Base-by-base conservation (phyloP, 2,329 filamentous ascomycete genomes). In the Epichloe bromicola region DNA sequence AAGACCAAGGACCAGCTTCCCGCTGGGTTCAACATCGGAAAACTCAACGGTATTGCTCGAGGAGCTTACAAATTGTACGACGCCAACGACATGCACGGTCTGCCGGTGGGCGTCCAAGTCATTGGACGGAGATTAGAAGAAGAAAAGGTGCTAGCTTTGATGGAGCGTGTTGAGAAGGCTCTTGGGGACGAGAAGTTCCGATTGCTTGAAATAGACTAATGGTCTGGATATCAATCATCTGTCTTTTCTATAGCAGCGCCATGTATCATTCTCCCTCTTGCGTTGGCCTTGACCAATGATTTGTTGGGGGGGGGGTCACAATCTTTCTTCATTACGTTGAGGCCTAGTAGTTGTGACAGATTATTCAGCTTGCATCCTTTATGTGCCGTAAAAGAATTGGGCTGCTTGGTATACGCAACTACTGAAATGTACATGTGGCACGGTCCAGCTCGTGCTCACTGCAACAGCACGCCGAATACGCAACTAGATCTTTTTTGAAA, bases 21-120 rank as follows among this genome's bases (percentile, higher is more conserved):
- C 0, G 58, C 69, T 0, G 68, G 67, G 1, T 86, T 83, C 65
- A 76, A 76, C 34, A 64, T 83, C 45, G 75, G 72, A 51, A 78
- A 78, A 50, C 73, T 91, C 48, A 93, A 95, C 58, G 84, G 85
- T 3, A 80, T 96, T 8, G 88, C 88, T 0, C 75, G 75, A 52
- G 88, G 90, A 3, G 90, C 88, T 0, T 95, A 93, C 66, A 88
- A 86, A 67, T 76, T 88, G 59, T 96, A 96, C 64, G 80, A 96
- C 64, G 82, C 88, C 0, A 69, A 73, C 14, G 81, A 80, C 53
- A 96, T 96, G 90, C 83, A 88, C 45, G 90, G 89, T 0, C 70
- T 96, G 40, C 91, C 91, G 0, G 88, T 95, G 0, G 90, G 80
- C 0, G 82, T 96, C 7, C 89, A 95, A 66, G 74, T 95, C 23